A percentile compares a stretch with the other conserved stretches of the same genome.
Conservation (phyloP, 1,284 basidiomycete genomes). For the Trametes hirsuta region DNA sequence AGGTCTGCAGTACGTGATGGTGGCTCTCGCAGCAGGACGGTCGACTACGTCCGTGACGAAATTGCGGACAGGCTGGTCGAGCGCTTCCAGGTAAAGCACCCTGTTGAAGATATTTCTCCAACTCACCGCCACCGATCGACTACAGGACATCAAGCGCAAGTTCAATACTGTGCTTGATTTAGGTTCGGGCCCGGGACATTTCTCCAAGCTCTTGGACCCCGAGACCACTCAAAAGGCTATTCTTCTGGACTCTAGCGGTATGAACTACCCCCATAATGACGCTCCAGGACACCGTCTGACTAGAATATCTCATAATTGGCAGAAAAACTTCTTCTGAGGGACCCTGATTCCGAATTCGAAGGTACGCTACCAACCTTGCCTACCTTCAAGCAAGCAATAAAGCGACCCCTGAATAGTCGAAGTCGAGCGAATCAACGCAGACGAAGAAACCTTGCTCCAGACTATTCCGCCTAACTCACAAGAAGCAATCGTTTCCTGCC, state of each 20-base stretch:
- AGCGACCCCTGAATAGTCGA: constrained; percentile 51
- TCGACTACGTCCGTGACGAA: constrained; percentile 93
- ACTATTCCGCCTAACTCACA: constrained; percentile 74
- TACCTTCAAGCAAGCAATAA: not conserved
- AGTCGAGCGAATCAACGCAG: constrained; percentile 71
- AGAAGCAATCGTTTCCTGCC: constrained; percentile 91
- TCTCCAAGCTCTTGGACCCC: constrained; percentile 82
- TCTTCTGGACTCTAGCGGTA: constrained; percentile 91
- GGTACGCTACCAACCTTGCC: constrained; percentile 44
- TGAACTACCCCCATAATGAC: constrained; percentile 19
- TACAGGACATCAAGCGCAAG: constrained; percentile 87
- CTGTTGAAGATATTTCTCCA: not conserved
- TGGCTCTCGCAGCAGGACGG: constrained; percentile 68
- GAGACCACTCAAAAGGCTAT: constrained; percentile 75
- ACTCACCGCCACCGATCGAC: no score
- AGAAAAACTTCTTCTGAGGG: constrained; percentile 74
- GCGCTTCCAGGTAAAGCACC: constrained; percentile 68
- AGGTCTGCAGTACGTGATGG: constrained; percentile 65
- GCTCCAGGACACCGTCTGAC: not conserved
- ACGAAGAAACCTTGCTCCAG: constrained; percentile 78
- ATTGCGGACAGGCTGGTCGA: constrained; percentile 92
- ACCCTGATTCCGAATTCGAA: constrained; percentile 76
- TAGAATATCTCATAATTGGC: constrained; percentile 1
- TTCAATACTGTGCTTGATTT: constrained; percentile 87
- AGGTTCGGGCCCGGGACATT: constrained; percentile 93